Percentiles rank a stretch among this genome's conserved stretches.
phyloP scores from a whole-genome alignment of 2,329 filamentous ascomycete species.

The Myriosclerotinia duriaeana region DNA sequence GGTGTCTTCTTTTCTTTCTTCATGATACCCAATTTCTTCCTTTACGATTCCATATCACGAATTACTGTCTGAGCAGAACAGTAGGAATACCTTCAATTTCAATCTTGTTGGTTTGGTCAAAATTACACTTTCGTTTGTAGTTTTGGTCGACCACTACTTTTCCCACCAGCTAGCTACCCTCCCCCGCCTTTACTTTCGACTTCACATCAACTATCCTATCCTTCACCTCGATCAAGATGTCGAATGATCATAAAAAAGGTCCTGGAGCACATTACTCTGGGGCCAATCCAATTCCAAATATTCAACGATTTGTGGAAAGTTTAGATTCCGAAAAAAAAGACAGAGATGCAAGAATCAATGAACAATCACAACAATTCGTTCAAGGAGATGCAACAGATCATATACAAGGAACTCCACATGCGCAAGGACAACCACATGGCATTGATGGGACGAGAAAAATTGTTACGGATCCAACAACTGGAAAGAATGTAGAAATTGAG shows the following conservation, averaged over 20 bases:
- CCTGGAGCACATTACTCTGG: constrained; percentile 31
- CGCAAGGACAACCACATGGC: constrained; percentile 40
- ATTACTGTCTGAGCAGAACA: not conserved
- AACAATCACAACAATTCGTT: constrained; percentile 43
- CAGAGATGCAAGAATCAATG: constrained; percentile 70
- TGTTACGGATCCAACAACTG: constrained; percentile 87
- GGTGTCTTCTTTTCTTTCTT: not conserved
- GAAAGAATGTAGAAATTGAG: constrained; percentile 80
- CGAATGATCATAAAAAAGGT: constrained; percentile 24
- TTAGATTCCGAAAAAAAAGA: constrained; percentile 77
- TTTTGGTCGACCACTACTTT: not conserved
- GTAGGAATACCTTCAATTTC: not conserved
- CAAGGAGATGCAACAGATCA: constrained; percentile 47
- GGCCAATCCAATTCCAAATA: constrained; percentile 33
- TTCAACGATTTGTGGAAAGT: constrained; percentile 54
- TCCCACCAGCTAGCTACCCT: no score
- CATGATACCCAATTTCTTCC: not conserved
- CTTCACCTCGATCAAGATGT: constrained; percentile 7
- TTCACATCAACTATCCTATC: not conserved
- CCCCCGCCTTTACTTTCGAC: not conserved
- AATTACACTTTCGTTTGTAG: not conserved
- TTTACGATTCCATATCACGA: not conserved
- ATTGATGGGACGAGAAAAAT: constrained; percentile 50
- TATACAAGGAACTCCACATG: constrained; percentile 44
- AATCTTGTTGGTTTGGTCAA: not conserved